phyloP scores from a whole-genome alignment of 495 filamentous ascomycete genomes.

The Xylaria flabelliformis region DNA sequence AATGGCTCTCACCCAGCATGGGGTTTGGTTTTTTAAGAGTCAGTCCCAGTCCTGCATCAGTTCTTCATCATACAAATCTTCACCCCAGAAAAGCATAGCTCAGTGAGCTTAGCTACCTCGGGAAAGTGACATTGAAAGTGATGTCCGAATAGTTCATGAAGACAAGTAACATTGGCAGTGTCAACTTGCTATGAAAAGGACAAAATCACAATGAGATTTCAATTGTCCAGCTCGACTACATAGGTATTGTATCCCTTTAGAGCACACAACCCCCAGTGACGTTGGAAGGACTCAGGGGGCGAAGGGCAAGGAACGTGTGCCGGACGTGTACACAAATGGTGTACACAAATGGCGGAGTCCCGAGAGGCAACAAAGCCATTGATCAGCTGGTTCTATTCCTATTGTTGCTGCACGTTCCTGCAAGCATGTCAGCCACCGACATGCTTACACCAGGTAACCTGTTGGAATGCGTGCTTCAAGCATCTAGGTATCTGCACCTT shows the following conservation, averaged over 20 bases:
- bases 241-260: neutral
- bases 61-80: neutral
- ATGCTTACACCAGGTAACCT: constrained; percentile 15
- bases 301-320: neutral
- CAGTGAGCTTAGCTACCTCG: neutral
- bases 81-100: neutral
- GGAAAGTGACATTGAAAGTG: neutral
- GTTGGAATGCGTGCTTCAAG: neutral
- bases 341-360: constrained; percentile 9
- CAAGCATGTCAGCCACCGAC: constrained; percentile 13
- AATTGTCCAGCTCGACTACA: neutral
- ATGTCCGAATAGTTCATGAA: neutral
- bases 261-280: neutral
- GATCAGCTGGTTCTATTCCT: constrained; percentile 9
- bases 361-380: neutral
- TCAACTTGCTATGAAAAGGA: neutral
- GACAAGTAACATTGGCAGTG: neutral
- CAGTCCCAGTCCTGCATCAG: neutral
- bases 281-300: neutral
- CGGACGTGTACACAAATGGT: no score
- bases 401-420: constrained; percentile 16
- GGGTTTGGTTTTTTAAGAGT: neutral
- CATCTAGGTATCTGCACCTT: neutral
- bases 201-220: neutral
- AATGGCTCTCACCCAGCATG: neutral